Percentiles rank a stretch among this genome's conserved stretches.
Evolutionary conservation across 1,284 basidiomycete genomes (phyloP).

Genomic region (Ceratobasidium sp.): DNA sequence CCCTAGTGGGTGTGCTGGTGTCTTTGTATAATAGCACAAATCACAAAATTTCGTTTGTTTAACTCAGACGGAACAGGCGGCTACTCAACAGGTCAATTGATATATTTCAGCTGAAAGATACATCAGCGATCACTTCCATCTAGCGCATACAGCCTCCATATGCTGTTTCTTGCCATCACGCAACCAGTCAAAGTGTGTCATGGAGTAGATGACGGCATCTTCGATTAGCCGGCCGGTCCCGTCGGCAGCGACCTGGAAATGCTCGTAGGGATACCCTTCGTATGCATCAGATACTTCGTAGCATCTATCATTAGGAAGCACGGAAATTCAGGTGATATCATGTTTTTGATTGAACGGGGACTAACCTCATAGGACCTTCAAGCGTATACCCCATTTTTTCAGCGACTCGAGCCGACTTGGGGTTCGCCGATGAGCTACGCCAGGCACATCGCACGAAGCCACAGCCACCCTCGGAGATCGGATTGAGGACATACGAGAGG

Average conservation of each 20-base stretch:
- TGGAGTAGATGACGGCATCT: neutral
- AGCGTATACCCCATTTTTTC: constrained; percentile 21
- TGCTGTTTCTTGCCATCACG: constrained; percentile 16
- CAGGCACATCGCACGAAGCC: constrained; percentile 12
- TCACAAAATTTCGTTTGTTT: too few species aligned
- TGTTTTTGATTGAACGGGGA: neutral
- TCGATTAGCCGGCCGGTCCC: constrained; percentile 4
- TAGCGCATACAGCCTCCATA: constrained; percentile 2
- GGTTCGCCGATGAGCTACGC: constrained; percentile 1
- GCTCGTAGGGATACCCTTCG: constrained; percentile 4
- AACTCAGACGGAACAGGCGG: too few species aligned
- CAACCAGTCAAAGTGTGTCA: constrained; percentile 22
- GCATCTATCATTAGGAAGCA: neutral
- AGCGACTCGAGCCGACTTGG: neutral
- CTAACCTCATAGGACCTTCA: constrained; percentile 18
- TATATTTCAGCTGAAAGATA: neutral
- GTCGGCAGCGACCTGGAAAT: constrained; percentile 7
- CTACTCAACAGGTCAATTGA: too few species aligned
- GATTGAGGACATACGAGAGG: constrained; percentile 16
- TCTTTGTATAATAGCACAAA: too few species aligned
- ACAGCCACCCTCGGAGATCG: constrained; percentile 21
- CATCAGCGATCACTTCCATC: neutral
- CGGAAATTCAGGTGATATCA: neutral
- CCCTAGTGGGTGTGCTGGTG: too few species aligned
- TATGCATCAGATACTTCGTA: constrained; percentile 16